Conservation (phyloP, 2,329 filamentous ascomycete species). For the Periconia macrospinosa region DNA sequence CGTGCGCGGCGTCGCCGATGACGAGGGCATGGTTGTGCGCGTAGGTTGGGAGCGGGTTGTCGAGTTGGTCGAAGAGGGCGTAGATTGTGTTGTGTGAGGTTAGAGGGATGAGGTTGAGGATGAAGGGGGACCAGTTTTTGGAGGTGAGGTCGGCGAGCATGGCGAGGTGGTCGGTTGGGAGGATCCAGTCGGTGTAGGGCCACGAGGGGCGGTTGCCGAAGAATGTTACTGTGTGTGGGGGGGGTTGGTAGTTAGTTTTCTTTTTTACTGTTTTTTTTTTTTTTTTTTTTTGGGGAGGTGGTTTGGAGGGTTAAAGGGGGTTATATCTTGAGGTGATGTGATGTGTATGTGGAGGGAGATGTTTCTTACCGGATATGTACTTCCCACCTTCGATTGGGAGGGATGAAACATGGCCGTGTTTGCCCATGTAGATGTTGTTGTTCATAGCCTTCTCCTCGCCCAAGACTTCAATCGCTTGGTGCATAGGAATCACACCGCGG, state of each 20-base stretch:
- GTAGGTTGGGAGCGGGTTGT: conserved; percentile 35
- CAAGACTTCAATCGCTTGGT: conserved; percentile 51
- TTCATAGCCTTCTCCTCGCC: conserved; percentile 53
- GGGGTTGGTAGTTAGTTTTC: neutral
- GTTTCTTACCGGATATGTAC: conserved; percentile 53
- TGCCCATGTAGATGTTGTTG: conserved; percentile 60
- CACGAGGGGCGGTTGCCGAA: conserved; percentile 25
- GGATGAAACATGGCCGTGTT: conserved; percentile 60
- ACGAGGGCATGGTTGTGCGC: neutral
- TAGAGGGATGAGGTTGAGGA: conserved; percentile 19
- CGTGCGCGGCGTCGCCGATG: conserved; percentile 61
- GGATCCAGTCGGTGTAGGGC: conserved; percentile 27
- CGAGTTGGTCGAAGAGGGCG: conserved; percentile 51
- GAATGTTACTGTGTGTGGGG: conserved; percentile 22
- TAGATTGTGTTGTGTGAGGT: conserved; percentile 33
- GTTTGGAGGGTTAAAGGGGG: too few relatives aligned
- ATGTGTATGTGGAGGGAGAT: neutral
- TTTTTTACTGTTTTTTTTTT: too few relatives aligned
- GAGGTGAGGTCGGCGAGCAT: conserved; percentile 29
- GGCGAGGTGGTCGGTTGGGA: conserved; percentile 25
- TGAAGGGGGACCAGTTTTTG: conserved; percentile 18
- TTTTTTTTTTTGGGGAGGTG: too few relatives aligned
- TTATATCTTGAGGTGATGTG: too few relatives aligned
- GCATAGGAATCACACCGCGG: conserved; percentile 64
- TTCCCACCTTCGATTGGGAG: conserved; percentile 63